Percentiles rank a stretch among this genome's conserved stretches.
Evolutionary conservation across 176 grass and related monocot species (phyloP).

Genomic region (Carex myosuroides): DNA sequence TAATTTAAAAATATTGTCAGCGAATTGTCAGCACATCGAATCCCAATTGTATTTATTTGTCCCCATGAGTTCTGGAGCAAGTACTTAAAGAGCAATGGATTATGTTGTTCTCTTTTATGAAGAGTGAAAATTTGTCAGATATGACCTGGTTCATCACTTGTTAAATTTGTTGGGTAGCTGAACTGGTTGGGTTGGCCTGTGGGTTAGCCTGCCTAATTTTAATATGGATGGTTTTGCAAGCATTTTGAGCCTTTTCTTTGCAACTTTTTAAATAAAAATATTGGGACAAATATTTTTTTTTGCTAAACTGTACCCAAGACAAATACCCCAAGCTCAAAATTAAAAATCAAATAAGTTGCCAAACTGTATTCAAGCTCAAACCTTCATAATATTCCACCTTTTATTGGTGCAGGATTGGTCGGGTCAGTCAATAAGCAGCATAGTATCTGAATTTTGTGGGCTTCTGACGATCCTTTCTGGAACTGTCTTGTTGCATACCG

Average conservation of each 20-base stretch:
- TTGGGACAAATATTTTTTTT: neutral
- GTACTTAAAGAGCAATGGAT: too few relatives aligned
- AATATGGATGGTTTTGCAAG: neutral
- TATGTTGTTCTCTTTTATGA: too few relatives aligned
- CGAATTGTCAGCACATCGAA: neutral
- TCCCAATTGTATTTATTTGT: neutral
- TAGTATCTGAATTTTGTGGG: conserved; percentile 85
- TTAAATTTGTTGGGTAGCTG: neutral
- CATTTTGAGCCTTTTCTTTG: neutral
- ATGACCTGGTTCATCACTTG: neutral
- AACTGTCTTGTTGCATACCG: conserved; percentile 75
- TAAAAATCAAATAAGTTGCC: neutral
- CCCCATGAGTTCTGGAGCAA: too few relatives aligned
- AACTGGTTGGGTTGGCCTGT: neutral
- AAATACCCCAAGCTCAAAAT: neutral
- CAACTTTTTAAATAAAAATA: neutral
- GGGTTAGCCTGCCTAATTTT: neutral
- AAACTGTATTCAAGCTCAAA: neutral
- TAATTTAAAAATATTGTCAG: neutral
- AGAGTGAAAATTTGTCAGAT: too few relatives aligned
- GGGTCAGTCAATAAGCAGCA: conserved; percentile 68
- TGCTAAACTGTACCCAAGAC: neutral
- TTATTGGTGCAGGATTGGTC: conserved; percentile 59
- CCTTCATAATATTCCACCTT: neutral
- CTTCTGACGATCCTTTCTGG: conserved; percentile 87